phyloP scores from a whole-genome alignment of 805 yeast species.

The Candida sonorensis region DNA sequence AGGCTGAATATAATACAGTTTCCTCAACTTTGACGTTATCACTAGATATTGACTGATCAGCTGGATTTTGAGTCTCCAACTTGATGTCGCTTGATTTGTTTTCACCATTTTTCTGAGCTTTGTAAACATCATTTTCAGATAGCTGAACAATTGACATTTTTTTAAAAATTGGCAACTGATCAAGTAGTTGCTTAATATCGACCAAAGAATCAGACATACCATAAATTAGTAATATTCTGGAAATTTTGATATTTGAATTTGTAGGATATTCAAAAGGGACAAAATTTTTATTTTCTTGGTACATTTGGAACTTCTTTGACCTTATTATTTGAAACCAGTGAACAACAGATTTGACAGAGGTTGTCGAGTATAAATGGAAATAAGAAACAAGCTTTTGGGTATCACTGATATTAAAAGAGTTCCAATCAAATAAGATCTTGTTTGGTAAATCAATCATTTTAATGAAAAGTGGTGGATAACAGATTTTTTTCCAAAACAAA shows the following conservation, averaged over 20 bases:
- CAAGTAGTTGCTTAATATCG: slow-evolving; percentile 69
- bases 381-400: slow-evolving; percentile 75
- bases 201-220: slow-evolving; percentile 83
- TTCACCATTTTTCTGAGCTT: too few relatives aligned
- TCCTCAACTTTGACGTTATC: slow-evolving; percentile 15
- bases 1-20: slow-evolving; percentile 1
- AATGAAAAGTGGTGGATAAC: slow-evolving; percentile 72
- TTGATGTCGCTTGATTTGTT: too few relatives aligned
- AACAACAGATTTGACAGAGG: slow-evolving; percentile 88
- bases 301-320: slow-evolving; percentile 78
- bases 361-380: slow-evolving; percentile 83
- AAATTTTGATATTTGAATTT: slow-evolving; percentile 45
- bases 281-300: slow-evolving; percentile 64
- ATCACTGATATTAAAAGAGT: slow-evolving; percentile 57
- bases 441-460: slow-evolving; percentile 67
- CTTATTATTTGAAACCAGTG: slow-evolving; percentile 93
- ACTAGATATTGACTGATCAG: too few relatives aligned
- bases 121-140: slow-evolving; percentile 1
- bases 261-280: slow-evolving; percentile 33
- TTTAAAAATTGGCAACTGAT: slow-evolving; percentile 30
- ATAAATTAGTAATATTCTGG: slow-evolving; percentile 69
- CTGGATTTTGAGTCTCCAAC: too few relatives aligned
- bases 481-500: slow-evolving; percentile 65
- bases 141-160: slow-evolving; percentile 1
- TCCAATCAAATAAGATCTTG: slow-evolving; percentile 73